A percentile compares a stretch with the other conserved stretches of the same genome.
phyloP scores from a whole-genome alignment of 495 filamentous ascomycete species.

The Neurospora intermedia region DNA sequence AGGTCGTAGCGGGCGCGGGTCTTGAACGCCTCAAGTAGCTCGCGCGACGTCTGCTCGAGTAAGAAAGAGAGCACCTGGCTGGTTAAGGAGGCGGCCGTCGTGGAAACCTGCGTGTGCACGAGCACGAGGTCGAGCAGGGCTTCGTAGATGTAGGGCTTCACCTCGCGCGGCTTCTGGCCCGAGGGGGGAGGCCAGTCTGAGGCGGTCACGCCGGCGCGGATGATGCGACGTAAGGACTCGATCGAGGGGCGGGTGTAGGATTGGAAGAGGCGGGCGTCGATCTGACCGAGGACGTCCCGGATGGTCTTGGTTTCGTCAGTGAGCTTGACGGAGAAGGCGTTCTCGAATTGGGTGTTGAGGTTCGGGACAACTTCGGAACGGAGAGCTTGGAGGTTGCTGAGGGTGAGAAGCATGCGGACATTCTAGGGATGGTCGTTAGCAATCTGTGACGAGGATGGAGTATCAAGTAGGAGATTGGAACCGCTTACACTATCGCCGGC shows the following conservation, averaged over 20 bases:
- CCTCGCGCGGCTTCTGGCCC: slow-evolving; percentile 54
- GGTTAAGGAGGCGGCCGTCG: slow-evolving; percentile 62
- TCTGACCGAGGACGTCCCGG: slow-evolving; percentile 77
- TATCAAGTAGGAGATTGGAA: not conserved
- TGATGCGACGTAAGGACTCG: slow-evolving; percentile 47
- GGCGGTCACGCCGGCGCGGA: slow-evolving; percentile 58
- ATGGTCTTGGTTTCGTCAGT: slow-evolving; percentile 87
- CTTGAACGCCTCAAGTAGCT: slow-evolving; percentile 62
- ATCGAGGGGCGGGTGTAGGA: slow-evolving; percentile 74
- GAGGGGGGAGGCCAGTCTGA: slow-evolving; percentile 58
- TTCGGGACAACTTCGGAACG: slow-evolving; percentile 67
- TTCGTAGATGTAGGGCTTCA: slow-evolving; percentile 80
- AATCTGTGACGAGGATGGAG: not conserved
- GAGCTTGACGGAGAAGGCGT: slow-evolving; percentile 76
- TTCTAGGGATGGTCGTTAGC: slow-evolving; percentile 45
- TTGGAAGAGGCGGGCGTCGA: slow-evolving; percentile 79
- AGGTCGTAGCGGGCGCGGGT: slow-evolving; percentile 58
- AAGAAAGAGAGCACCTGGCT: slow-evolving; percentile 67
- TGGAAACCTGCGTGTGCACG: slow-evolving; percentile 84
- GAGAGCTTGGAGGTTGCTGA: slow-evolving; percentile 77
- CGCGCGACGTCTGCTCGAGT: slow-evolving; percentile 60
- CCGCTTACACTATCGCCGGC: slow-evolving; percentile 56
- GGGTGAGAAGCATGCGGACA: slow-evolving; percentile 82
- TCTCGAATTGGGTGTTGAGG: slow-evolving; percentile 79
- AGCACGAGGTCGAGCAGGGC: slow-evolving; percentile 72